Conservation (phyloP, 2,329 filamentous ascomycete species). For the Calonectria crousiana region DNA sequence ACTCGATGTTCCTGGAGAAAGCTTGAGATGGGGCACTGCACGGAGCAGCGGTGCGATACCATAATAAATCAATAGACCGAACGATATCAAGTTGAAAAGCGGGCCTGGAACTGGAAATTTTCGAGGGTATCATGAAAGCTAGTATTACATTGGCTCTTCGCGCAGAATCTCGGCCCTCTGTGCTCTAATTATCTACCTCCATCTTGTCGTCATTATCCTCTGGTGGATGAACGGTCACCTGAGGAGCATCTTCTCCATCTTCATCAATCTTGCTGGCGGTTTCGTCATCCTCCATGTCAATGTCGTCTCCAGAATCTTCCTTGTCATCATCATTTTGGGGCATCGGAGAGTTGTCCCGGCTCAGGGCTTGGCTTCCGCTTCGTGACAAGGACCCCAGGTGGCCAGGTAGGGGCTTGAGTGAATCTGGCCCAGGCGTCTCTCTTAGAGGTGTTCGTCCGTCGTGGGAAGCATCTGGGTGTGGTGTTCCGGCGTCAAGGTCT, state of each 20-base stretch:
- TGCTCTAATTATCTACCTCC: slow-evolving; percentile 67
- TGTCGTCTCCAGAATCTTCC: slow-evolving; percentile 64
- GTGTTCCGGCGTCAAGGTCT: slow-evolving; percentile 45
- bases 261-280: slow-evolving; percentile 52
- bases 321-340: slow-evolving; percentile 47
- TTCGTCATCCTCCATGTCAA: slow-evolving; percentile 67
- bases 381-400: slow-evolving; percentile 36
- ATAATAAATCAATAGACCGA: slow-evolving; percentile 21
- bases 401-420: slow-evolving; percentile 35
- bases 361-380: slow-evolving; percentile 45
- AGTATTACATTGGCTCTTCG: slow-evolving; percentile 25
- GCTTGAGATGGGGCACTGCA: neutral
- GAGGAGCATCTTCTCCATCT: slow-evolving; percentile 57
- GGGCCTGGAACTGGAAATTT: slow-evolving; percentile 30
- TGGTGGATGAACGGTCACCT: slow-evolving; percentile 63
- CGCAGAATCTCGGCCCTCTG: neutral
- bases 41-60: slow-evolving; percentile 29
- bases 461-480: slow-evolving; percentile 42
- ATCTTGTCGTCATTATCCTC: slow-evolving; percentile 69
- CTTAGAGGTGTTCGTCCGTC: slow-evolving; percentile 50
- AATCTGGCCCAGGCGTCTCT: slow-evolving; percentile 47
- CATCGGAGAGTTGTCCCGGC: slow-evolving; percentile 46
- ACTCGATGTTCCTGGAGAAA: neutral
- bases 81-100: slow-evolving; percentile 2
- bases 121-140: slow-evolving; percentile 44